Conservation (phyloP, 2,329 filamentous ascomycete species). For the Fusarium hainanense region DNA sequence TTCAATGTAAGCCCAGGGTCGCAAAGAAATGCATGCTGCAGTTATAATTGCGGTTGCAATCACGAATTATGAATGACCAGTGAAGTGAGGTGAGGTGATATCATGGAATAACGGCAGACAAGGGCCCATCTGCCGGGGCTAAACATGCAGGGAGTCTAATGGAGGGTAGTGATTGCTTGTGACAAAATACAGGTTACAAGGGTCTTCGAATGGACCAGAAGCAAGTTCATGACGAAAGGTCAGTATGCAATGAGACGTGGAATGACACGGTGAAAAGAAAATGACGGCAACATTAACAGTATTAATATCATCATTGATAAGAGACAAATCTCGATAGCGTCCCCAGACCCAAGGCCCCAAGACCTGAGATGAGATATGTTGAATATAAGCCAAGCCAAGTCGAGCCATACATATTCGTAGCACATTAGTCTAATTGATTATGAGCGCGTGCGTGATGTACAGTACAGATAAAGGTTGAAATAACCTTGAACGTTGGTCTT, state of each 20-base stretch:
- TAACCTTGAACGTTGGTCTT: slow-evolving; percentile 4
- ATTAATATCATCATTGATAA: not conserved
- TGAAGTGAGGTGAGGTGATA: slow-evolving; percentile 17
- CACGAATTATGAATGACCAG: not conserved
- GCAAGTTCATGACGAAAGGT: slow-evolving; percentile 23
- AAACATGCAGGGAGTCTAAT: slow-evolving; percentile 9
- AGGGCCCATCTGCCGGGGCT: slow-evolving; percentile 30
- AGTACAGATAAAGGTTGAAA: slow-evolving; percentile 12
- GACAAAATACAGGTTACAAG: slow-evolving; percentile 7
- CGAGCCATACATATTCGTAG: not conserved
- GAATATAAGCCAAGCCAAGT: not conserved
- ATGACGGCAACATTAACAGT: slow-evolving; percentile 19
- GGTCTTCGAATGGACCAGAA: slow-evolving; percentile 8
- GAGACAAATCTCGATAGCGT: slow-evolving; percentile 4
- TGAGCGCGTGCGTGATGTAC: not conserved
- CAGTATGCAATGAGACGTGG: slow-evolving; percentile 32
- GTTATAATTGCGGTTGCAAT: slow-evolving; percentile 1
- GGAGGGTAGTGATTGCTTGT: slow-evolving; percentile 9
- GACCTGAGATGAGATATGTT: not conserved
- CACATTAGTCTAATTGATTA: not conserved
- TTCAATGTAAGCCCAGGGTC: slow-evolving; percentile 13
- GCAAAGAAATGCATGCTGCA: not conserved
- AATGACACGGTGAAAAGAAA: slow-evolving; percentile 17
- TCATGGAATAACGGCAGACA: slow-evolving; percentile 32
- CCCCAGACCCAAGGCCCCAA: not conserved